Evolutionary conservation across 2,329 filamentous ascomycete species (phyloP), one percentile per base, ranked within the genome.

Genomic region (Neurospora sp.): DNA sequence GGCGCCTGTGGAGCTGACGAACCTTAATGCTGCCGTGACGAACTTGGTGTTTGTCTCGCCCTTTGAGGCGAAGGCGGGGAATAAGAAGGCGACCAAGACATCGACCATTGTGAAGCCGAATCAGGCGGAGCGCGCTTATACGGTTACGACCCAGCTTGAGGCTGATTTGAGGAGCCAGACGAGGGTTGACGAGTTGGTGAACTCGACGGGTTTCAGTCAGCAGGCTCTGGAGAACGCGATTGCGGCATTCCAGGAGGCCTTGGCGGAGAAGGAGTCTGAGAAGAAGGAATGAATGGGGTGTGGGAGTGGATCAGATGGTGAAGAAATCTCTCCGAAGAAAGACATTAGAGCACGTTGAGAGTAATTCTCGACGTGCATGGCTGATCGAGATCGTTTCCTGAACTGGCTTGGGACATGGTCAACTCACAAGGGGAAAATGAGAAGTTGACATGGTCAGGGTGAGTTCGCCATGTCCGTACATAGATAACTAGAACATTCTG

Each of bases 11-110:
- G 88, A 90, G 68, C 77, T 95, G 66, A 84, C 87, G 2, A 91
- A 91, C 71, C 85, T 96, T 70, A 93, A 93, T 69, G 91, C 93
- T 3, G 89, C 93, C 19, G 89, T 97, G 40, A 96, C 92, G 11
- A 97, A 96, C 75, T 77, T 98, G 33, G 78, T 84, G n/a, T 91
- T 96, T 79, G 82, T 93, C 89, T 10, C 92, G 0, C 80, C 78
- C 81, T 82, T 71, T 28, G 72, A 75, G 23, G n/a, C 38, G 9
- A 76, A 76, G 23, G 36, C 33, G 4, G 76, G 76, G 73, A 33
- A 33, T 1, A 58, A 33, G 1, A 58, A 33, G 52, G 75, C 77
- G 73, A 85, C 84, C 19, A 85, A 87, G 74, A 83, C 86, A 17
- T 80, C 86, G 28, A 86, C 85, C 1, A 85, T 97, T 33, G 85